Conservation (phyloP, 2,329 filamentous ascomycete genomes). For the Bipolaris zeicola region DNA sequence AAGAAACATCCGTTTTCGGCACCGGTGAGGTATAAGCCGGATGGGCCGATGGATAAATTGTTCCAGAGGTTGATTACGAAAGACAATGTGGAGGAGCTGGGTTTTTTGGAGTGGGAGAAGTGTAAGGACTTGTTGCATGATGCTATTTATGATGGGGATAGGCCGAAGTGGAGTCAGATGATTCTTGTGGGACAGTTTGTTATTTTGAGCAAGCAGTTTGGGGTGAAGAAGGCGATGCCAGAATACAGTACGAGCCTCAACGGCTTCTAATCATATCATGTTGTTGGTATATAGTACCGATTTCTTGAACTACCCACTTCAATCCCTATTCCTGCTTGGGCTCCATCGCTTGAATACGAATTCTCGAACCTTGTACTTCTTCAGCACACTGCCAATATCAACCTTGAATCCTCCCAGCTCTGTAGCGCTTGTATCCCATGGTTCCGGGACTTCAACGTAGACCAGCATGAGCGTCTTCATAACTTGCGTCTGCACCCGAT, state of each 20-base stretch:
- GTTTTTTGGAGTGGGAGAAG: constrained; percentile 26
- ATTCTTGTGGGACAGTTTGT: constrained; percentile 26
- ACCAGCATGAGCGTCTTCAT: constrained; percentile 87
- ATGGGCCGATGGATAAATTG: constrained; percentile 53
- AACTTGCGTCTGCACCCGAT: constrained; percentile 87
- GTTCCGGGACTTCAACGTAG: constrained; percentile 88
- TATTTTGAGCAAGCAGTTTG: constrained; percentile 19
- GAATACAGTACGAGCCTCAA: background rate
- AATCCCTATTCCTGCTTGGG: constrained; percentile 75
- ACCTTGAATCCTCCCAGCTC: constrained; percentile 43
- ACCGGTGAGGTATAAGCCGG: constrained; percentile 49
- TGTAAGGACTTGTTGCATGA: constrained; percentile 19
- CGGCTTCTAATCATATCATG: background rate
- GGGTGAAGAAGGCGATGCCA: constrained; percentile 14
- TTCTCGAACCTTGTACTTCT: constrained; percentile 77
- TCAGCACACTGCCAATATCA: constrained; percentile 68
- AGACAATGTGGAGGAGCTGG: constrained; percentile 35
- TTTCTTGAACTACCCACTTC: background rate
- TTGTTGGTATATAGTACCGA: background rate
- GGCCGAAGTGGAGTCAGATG: constrained; percentile 23
- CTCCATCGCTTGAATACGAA: constrained; percentile 83
- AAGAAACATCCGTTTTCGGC: constrained; percentile 59
- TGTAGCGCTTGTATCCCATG: constrained; percentile 54
- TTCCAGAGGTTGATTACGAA: constrained; percentile 36
- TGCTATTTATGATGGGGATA: constrained; percentile 18